Evolutionary conservation across 169 alveolate species (phyloP).

Genomic region (Cyclospora cayetanensis): DNA sequence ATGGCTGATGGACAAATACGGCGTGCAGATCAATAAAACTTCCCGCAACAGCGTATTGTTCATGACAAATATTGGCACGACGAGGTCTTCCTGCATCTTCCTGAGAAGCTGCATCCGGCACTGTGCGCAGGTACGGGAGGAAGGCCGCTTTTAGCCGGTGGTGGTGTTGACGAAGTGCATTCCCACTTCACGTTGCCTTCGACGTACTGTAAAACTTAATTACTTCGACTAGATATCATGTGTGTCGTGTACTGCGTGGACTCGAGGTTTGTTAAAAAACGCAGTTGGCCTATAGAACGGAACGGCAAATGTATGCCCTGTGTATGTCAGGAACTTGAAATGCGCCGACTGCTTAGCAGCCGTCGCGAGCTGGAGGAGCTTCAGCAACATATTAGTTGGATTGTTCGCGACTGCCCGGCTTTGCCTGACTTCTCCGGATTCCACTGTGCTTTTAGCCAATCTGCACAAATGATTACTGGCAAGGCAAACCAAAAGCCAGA

Average conservation of each 20-base stretch:
- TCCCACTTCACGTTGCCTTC: too few relatives aligned
- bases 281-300: too few relatives aligned
- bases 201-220: too few relatives aligned
- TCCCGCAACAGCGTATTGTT: conserved; percentile 76
- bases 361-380: conserved; percentile 53
- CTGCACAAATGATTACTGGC: neutral
- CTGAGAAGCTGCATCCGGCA: conserved; percentile 72
- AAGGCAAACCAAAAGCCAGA: neutral
- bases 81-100: conserved; percentile 77
- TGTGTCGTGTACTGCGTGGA: too few relatives aligned
- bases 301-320: too few relatives aligned
- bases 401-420: conserved; percentile 48
- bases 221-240: too few relatives aligned
- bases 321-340: conserved; percentile 50
- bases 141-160: too few relatives aligned
- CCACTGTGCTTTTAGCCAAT: conserved; percentile 33
- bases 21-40: conserved; percentile 77
- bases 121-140: conserved; percentile 59
- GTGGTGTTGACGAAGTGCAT: too few relatives aligned
- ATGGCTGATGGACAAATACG: conserved; percentile 80
- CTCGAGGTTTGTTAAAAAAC: too few relatives aligned
- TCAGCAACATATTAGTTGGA: neutral
- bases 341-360: conserved; percentile 55
- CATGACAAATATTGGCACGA: conserved; percentile 79
- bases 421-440: conserved; percentile 75